These are phyloP conservation scores for Lepidium didymum DNA, from an alignment of 345 rosid genomes.

Conservation along the genomic window DNA sequence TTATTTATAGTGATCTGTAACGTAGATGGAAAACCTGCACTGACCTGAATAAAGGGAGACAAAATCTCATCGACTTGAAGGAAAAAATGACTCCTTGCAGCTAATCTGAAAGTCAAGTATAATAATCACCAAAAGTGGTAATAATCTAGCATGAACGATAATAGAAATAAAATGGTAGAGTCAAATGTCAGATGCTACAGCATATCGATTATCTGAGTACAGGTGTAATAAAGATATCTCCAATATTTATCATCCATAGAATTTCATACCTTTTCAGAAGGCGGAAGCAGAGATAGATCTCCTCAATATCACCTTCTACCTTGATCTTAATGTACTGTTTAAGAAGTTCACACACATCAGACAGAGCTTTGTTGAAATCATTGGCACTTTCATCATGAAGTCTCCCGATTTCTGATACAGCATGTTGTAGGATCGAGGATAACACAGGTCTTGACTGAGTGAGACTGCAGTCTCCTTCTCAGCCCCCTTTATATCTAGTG, in stretches of 20 bases:
- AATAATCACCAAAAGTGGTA: not conserved
- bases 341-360: conserved; percentile 50
- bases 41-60: conserved; percentile 60
- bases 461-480: conserved; percentile 31
- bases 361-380: conserved; percentile 43
- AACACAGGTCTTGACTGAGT: conserved; percentile 38
- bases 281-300: conserved; percentile 66
- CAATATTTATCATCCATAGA: not conserved
- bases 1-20: not conserved
- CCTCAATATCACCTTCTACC: conserved; percentile 71
- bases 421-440: conserved; percentile 49
- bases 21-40: conserved; percentile 5
- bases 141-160: not conserved
- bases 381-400: conserved; percentile 30
- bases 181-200: not conserved
- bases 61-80: conserved; percentile 41
- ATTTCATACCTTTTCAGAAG: conserved; percentile 56
- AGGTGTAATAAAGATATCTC: not conserved
- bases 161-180: not conserved
- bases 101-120: conserved; percentile 39
- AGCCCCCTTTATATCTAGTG: conserved; percentile 14
- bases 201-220: not conserved
- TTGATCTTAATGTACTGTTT: conserved; percentile 59
- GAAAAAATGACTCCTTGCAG: conserved; percentile 40
- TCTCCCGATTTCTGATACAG: conserved; percentile 30